These are phyloP conservation scores for Exophiala oligosperma DNA, from an alignment of 2,329 filamentous ascomycete genomes.

Conservation along the genomic window DNA sequence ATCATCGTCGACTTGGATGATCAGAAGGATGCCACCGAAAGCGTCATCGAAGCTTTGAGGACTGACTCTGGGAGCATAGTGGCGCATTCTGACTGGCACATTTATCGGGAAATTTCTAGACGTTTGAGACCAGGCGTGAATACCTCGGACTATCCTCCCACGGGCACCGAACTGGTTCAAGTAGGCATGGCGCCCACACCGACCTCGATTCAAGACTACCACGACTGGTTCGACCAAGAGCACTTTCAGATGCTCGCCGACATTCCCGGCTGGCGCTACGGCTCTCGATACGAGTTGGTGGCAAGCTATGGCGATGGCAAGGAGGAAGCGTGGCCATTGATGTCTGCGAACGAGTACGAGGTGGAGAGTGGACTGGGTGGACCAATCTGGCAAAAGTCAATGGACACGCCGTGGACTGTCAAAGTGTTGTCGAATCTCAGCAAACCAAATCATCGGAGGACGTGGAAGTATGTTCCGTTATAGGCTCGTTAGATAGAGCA, in stretches of 20 bases:
- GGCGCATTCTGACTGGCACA: background rate
- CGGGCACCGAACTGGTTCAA: background rate
- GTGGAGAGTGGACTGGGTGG: constrained; percentile 2
- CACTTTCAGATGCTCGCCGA: background rate
- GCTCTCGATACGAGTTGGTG: background rate
- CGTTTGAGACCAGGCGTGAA: background rate
- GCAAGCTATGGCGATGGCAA: background rate
- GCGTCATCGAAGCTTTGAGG: background rate
- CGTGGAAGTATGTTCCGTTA: background rate
- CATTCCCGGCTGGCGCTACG: constrained; percentile 2
- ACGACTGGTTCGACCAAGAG: background rate
- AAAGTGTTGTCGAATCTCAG: background rate
- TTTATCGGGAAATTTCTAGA: background rate
- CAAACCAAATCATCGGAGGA: background rate
- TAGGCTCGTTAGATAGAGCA: background rate
- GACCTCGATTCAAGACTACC: constrained; percentile 2
- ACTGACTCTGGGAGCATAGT: background rate
- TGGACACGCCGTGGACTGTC: background rate
- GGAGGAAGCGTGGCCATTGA: background rate
- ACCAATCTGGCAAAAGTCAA: background rate
- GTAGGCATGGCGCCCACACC: background rate
- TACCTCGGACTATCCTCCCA: background rate
- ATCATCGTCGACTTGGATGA: background rate
- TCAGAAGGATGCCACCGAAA: background rate
- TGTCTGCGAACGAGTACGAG: constrained; percentile 4